phyloP scores from a whole-genome alignment of 345 rosid genomes.

The Triadica sebifera region DNA sequence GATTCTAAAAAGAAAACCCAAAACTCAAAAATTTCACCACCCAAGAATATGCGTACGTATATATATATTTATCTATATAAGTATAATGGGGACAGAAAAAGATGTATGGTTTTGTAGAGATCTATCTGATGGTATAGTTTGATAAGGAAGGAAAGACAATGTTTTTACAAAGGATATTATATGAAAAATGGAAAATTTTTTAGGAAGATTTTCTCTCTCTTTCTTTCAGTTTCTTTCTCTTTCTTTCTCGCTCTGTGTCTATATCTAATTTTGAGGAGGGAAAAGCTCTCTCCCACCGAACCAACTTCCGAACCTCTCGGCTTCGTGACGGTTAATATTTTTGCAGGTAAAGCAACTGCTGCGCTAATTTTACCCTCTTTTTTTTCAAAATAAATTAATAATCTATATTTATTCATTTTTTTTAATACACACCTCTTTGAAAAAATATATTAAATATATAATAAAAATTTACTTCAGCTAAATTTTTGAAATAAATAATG shows the following conservation, averaged over 20 bases:
- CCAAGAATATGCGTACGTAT: slow-evolving; percentile 11
- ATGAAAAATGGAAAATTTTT: slow-evolving; percentile 13
- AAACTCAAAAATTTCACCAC: slow-evolving; percentile 8
- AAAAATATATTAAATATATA: no score
- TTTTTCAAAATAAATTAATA: background rate
- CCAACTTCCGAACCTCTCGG: slow-evolving; percentile 68
- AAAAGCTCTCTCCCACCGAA: slow-evolving; percentile 43
- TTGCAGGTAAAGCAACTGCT: slow-evolving; percentile 21
- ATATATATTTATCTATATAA: background rate
- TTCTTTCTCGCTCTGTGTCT: slow-evolving; percentile 21
- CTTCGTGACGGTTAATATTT: slow-evolving; percentile 26
- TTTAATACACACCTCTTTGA: no score
- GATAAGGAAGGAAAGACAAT: background rate
- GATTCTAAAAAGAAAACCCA: slow-evolving; percentile 1
- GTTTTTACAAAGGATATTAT: slow-evolving; percentile 8
- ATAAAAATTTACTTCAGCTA: no score
- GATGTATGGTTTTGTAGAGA: slow-evolving; percentile 3
- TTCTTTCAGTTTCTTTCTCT: slow-evolving; percentile 30
- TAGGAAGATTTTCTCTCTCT: slow-evolving; percentile 32
- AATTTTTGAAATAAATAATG: no score
- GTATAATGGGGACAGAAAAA: background rate
- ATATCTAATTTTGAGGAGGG: slow-evolving; percentile 29
- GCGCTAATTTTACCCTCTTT: slow-evolving; percentile 36
- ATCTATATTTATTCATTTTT: background rate
- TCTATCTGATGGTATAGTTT: background rate